phyloP scores from a whole-genome alignment of 306 rosid genomes.

The Vigna reflexopilosa region DNA sequence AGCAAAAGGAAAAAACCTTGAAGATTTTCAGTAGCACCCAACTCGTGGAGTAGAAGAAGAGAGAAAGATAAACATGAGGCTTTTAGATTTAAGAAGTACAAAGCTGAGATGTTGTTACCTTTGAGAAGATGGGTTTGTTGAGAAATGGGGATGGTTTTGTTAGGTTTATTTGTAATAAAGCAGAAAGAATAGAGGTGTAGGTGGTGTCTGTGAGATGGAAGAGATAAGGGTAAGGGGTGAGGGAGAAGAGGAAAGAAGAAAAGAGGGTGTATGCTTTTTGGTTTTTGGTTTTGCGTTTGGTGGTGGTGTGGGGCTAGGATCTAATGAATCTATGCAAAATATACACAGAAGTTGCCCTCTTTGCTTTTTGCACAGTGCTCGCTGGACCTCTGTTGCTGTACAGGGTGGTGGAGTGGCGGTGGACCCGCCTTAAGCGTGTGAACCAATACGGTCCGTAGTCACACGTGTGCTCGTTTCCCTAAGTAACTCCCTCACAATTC shows the following conservation, averaged over 20 bases:
- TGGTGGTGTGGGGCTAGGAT: constrained; percentile 62
- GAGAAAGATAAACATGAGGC: constrained; percentile 7
- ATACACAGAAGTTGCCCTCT: constrained; percentile 49
- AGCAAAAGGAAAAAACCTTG: neutral
- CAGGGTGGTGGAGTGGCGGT: constrained; percentile 43
- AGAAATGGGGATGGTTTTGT: neutral
- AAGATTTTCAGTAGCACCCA: neutral
- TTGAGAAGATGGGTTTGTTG: constrained; percentile 22
- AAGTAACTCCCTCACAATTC: neutral
- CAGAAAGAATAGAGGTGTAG: constrained; percentile 29
- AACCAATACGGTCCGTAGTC: neutral
- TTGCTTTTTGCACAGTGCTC: constrained; percentile 42
- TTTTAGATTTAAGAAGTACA: constrained; percentile 3
- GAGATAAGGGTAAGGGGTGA: constrained; percentile 34
- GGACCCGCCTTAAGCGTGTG: constrained; percentile 52
- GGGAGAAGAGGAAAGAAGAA: neutral
- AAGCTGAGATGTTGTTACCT: constrained; percentile 37
- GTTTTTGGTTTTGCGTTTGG: constrained; percentile 37
- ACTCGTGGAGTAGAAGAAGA: constrained; percentile 12
- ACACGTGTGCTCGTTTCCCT: constrained; percentile 39
- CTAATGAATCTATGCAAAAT: constrained; percentile 76
- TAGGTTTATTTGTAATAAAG: neutral
- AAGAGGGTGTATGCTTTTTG: constrained; percentile 29
- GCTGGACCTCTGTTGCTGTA: constrained; percentile 43
- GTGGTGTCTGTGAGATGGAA: constrained; percentile 13